Percentiles rank a stretch among this genome's conserved stretches.
Conservation (phyloP, 2,329 filamentous ascomycete species). For the Aspergillus carbonarius region DNA sequence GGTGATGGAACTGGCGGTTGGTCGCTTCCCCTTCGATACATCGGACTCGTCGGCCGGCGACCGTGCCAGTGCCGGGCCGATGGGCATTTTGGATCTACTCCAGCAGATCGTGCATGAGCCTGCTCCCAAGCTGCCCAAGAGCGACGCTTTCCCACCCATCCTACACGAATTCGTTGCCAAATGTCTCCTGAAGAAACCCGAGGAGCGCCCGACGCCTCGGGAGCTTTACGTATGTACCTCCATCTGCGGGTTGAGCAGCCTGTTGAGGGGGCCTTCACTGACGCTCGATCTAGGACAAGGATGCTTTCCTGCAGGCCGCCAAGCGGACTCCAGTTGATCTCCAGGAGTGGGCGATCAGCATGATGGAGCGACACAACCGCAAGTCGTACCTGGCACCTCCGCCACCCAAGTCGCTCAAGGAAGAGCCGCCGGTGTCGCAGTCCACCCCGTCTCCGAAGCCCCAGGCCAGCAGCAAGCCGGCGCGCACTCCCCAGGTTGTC, state of each 20-base stretch:
- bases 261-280: constrained; percentile 16
- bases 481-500: constrained; percentile 40
- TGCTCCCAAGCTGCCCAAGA: constrained; percentile 89
- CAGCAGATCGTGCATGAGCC: constrained; percentile 98
- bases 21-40: constrained; percentile 88
- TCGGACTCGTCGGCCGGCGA: constrained; percentile 74
- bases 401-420: constrained; percentile 71
- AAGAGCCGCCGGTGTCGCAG: constrained; percentile 33
- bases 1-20: constrained; percentile 96
- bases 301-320: constrained; percentile 92
- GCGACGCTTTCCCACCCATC: constrained; percentile 92
- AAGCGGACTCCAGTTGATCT: constrained; percentile 95
- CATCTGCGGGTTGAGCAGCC: neutral
- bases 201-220: constrained; percentile 84
- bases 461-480: constrained; percentile 19
- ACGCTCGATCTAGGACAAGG: constrained; percentile 66
- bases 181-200: constrained; percentile 86
- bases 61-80: constrained; percentile 68
- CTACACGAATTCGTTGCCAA: constrained; percentile 97
- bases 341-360: constrained; percentile 85
- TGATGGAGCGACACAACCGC: constrained; percentile 94
- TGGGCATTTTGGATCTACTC: constrained; percentile 90
- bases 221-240: constrained; percentile 75
- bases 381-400: constrained; percentile 90
- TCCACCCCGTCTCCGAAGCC: constrained; percentile 26